phyloP scores from a whole-genome alignment of 2,329 filamentous ascomycete species.

The Alternaria burnsii region DNA sequence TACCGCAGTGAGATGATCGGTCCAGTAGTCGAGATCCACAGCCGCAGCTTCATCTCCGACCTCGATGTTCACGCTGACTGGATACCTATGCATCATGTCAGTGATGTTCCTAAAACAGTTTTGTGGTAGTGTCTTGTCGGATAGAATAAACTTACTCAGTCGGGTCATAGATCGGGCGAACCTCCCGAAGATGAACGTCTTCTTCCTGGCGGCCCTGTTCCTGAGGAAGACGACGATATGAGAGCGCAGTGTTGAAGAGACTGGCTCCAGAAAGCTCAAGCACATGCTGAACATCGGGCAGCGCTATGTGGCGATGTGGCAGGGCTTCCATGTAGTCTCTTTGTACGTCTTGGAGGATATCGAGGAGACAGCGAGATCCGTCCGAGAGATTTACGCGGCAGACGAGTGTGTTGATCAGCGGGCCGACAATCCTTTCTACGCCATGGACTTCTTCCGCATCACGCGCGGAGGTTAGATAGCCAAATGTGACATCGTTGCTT shows the following conservation, averaged over 20 bases:
- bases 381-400: slow-evolving; percentile 54
- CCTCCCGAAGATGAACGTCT: slow-evolving; percentile 51
- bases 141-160: slow-evolving; percentile 46
- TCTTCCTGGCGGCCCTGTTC: slow-evolving; percentile 30
- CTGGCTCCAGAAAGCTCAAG: slow-evolving; percentile 44
- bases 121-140: neutral
- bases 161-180: slow-evolving; percentile 53
- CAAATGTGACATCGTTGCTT: slow-evolving; percentile 54
- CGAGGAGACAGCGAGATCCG: slow-evolving; percentile 43
- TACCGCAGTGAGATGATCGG: slow-evolving; percentile 41
- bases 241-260: slow-evolving; percentile 60
- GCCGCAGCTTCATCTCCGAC: slow-evolving; percentile 50
- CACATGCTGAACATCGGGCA: slow-evolving; percentile 59
- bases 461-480: slow-evolving; percentile 54
- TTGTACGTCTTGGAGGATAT: slow-evolving; percentile 55
- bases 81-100: slow-evolving; percentile 37
- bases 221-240: slow-evolving; percentile 55
- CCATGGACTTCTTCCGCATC: slow-evolving; percentile 51
- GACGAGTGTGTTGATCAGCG: slow-evolving; percentile 57
- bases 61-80: slow-evolving; percentile 59
- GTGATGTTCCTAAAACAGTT: neutral
- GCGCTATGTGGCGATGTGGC: slow-evolving; percentile 53
- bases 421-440: slow-evolving; percentile 56
- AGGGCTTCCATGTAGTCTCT: slow-evolving; percentile 58
- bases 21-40: slow-evolving; percentile 48